Evolutionary conservation across 2,329 filamentous ascomycete species (phyloP), one percentile per base, ranked within the genome.

Genomic region (Endoconidiophora laricicola): DNA sequence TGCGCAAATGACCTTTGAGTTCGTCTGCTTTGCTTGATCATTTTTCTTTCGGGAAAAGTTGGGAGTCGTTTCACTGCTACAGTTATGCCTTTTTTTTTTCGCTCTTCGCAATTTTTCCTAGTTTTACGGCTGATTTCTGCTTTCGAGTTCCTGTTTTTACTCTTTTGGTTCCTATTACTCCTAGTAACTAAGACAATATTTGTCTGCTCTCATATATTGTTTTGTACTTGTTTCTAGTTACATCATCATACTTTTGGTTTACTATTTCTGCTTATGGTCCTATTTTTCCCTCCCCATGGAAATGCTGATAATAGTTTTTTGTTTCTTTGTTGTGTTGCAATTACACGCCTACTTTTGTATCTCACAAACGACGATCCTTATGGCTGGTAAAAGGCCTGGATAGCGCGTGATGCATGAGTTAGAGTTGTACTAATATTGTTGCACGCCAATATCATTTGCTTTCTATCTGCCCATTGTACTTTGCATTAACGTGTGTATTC

Each of bases 301-400:
- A 18, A 18, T 18, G 16, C 16, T 18, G 26, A 6, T 29, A 29
- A 2, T 29, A 29, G 26, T 47, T 23, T 24, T 38, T 16, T 44
- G 4, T 38, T 49, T 14, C n/a, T 24, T 39, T 41, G 20, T n/a
- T 24, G 26, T 29, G 26, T 29, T 29, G 10, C 10, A 3, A 29
- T 29, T 10, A 29, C 2, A 29, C 26, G 10, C 26, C 26, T 29
- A 29, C 26, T 29, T 29, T 29, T 29, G 26, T 29, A 29, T 29
- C 26, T 29, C 10, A 29, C 16, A 18, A 18, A 18, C 16, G 20
- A 7, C 26, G 22, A 24, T 26, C 16, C 10, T 26, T 26, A 44
- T n/a, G 41, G 41, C 41, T 44, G 41, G 41, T 44, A 44, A 44
- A 24, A 44, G 41, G 41, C 41, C 26, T 29, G 26, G 10, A 29